Percentiles rank a stretch among this genome's conserved stretches.
Evolutionary conservation across 2,329 filamentous ascomycete genomes (phyloP).

Genomic region (Clarireedia homoeocarpa): DNA sequence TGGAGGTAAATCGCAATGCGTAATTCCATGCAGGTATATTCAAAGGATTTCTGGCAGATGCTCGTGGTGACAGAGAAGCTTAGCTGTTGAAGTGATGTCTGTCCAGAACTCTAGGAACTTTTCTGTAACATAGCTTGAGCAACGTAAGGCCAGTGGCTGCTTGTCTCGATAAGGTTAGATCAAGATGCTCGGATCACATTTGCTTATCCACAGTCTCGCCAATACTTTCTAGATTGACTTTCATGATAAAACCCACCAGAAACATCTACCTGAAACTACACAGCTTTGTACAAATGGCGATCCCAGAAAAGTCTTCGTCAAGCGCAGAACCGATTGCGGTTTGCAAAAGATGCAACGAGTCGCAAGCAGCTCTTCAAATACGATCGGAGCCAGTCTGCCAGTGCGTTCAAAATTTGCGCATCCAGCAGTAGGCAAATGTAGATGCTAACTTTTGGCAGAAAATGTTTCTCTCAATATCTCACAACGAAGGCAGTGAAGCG

Average conservation of each 20-base stretch:
- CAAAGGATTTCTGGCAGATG: background rate
- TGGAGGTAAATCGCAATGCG: background rate
- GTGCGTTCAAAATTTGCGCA: conserved; percentile 16
- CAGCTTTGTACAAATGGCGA: conserved; percentile 8
- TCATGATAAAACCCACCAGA: background rate
- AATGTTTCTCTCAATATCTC: conserved; percentile 74
- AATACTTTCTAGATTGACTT: background rate
- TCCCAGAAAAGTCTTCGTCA: background rate
- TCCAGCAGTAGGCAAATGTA: conserved; percentile 8
- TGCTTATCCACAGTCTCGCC: conserved; percentile 3
- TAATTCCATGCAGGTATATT: background rate
- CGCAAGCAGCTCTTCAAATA: conserved; percentile 25
- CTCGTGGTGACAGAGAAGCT: background rate
- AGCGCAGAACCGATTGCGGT: conserved; percentile 1
- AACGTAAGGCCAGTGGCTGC: conserved; percentile 6
- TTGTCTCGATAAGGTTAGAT: background rate
- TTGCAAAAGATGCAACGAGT: conserved; percentile 27
- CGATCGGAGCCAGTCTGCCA: conserved; percentile 28
- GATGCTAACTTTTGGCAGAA: conserved; percentile 35
- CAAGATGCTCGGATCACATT: background rate
- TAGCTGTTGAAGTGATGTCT: background rate
- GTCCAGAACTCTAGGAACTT: background rate
- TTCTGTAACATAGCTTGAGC: conserved; percentile 1
- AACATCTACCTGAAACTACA: conserved; percentile 7
- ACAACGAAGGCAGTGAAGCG: conserved; percentile 74